A percentile compares a stretch with the other conserved stretches of the same genome.
phyloP scores from a whole-genome alignment of 2,329 filamentous ascomycete genomes.

The Geosmithia putterillii region DNA sequence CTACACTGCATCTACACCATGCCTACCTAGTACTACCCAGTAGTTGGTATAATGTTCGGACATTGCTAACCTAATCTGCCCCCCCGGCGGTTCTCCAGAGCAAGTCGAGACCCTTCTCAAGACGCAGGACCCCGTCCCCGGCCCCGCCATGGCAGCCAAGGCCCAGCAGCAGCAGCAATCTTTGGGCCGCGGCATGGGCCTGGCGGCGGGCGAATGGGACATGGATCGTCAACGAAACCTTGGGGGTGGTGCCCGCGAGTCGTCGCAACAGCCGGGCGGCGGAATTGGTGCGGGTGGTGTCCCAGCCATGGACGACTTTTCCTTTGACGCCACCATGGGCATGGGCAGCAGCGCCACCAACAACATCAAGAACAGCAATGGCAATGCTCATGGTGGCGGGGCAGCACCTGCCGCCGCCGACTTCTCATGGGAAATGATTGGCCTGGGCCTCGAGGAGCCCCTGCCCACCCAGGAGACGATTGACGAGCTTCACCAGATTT shows the following conservation, averaged over 20 bases:
- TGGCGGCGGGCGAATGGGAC: slow-evolving; percentile 23
- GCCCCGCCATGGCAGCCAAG: slow-evolving; percentile 13
- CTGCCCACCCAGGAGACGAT: slow-evolving; percentile 50
- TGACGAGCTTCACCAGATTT: slow-evolving; percentile 80
- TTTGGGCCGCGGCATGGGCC: too few species aligned
- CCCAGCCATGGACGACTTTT: slow-evolving; percentile 39
- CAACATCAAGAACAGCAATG: too few species aligned
- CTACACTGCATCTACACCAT: not conserved
- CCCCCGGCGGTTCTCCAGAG: slow-evolving; percentile 34
- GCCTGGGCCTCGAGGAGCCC: slow-evolving; percentile 46
- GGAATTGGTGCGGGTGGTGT: slow-evolving; percentile 7
- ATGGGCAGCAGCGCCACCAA: slow-evolving; percentile 39
- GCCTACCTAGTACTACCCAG: not conserved
- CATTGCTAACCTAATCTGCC: too few species aligned
- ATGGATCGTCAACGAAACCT: slow-evolving; percentile 40
- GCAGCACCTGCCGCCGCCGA: too few species aligned
- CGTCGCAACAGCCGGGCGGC: slow-evolving; percentile 25
- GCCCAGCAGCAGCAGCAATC: slow-evolving; percentile 4
- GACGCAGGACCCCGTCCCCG: slow-evolving; percentile 45
- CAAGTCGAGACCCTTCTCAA: slow-evolving; percentile 89
- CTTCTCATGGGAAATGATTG: slow-evolving; percentile 71
- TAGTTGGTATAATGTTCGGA: not conserved
- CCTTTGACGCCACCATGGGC: slow-evolving; percentile 37
- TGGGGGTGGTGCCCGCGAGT: slow-evolving; percentile 40
- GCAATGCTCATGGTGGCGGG: too few species aligned